Percentiles rank a stretch among this genome's conserved stretches.
Evolutionary conservation across 2,329 filamentous ascomycete species (phyloP).

Genomic region (Cercospora sesami): DNA sequence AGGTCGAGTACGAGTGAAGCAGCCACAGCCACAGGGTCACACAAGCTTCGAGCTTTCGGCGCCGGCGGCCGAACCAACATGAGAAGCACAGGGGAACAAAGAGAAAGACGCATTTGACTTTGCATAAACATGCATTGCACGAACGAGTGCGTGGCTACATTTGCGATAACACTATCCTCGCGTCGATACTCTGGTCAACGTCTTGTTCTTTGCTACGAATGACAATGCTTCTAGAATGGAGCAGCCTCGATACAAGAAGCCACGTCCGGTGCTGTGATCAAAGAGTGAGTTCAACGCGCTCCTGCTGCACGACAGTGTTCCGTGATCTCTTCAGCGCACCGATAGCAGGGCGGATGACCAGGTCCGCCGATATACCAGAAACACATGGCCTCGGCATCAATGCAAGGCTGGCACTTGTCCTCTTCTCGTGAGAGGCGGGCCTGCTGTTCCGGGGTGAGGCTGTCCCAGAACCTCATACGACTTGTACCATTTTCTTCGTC

Average conservation of each 20-base stretch:
- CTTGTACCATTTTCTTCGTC: neutral
- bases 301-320: neutral
- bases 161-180: neutral
- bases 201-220: neutral
- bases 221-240: neutral
- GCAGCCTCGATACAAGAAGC: neutral
- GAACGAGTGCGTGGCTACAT: neutral
- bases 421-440: neutral
- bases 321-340: neutral
- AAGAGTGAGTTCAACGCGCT: neutral
- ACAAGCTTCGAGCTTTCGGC: conserved; percentile 7
- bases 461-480: neutral
- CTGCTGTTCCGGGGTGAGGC: neutral
- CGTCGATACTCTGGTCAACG: neutral
- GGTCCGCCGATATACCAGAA: conserved; percentile 1
- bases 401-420: neutral
- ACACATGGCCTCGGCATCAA: neutral
- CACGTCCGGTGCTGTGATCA: neutral
- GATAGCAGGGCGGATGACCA: neutral
- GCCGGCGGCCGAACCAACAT: neutral
- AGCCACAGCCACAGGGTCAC: neutral
- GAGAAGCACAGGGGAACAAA: neutral
- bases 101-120: neutral
- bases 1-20: neutral
- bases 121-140: neutral